Conservation (phyloP, 345 rosid genomes). For the Eucalyptus tenuipes region DNA sequence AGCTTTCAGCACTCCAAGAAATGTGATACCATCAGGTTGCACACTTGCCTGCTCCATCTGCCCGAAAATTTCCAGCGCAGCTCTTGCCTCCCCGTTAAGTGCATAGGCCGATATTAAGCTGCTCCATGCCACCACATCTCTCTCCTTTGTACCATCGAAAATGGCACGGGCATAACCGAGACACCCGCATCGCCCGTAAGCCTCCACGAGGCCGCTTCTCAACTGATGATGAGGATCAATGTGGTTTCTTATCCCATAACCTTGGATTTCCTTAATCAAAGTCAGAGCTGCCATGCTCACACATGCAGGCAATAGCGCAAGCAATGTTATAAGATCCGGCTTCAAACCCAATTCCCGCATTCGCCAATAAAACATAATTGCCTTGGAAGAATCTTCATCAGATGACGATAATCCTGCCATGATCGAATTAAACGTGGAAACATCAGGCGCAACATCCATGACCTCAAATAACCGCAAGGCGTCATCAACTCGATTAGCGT, state of each 20-base stretch:
- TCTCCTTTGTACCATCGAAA: background rate
- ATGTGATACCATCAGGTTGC: constrained; percentile 42
- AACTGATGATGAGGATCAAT: background rate
- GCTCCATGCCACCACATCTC: constrained; percentile 63
- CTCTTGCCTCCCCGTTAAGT: constrained; percentile 40
- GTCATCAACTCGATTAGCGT: background rate
- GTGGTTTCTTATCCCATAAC: background rate
- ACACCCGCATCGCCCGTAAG: background rate
- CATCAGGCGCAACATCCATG: background rate
- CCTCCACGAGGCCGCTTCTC: background rate
- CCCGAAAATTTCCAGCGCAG: constrained; percentile 27
- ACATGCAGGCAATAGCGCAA: background rate
- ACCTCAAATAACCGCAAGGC: background rate
- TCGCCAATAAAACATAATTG: background rate
- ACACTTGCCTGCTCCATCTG: constrained; percentile 45
- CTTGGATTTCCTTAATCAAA: background rate
- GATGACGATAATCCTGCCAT: background rate
- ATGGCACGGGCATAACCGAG: background rate
- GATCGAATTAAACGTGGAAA: background rate
- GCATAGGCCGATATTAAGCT: constrained; percentile 60
- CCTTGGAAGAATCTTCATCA: background rate
- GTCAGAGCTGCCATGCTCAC: background rate
- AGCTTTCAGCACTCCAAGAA: constrained; percentile 49
- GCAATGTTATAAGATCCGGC: background rate
- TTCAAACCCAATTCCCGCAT: background rate